A percentile compares a stretch with the other conserved stretches of the same genome.
Conservation (phyloP, 805 yeast species). For the Wickerhamomyces chambardii region DNA sequence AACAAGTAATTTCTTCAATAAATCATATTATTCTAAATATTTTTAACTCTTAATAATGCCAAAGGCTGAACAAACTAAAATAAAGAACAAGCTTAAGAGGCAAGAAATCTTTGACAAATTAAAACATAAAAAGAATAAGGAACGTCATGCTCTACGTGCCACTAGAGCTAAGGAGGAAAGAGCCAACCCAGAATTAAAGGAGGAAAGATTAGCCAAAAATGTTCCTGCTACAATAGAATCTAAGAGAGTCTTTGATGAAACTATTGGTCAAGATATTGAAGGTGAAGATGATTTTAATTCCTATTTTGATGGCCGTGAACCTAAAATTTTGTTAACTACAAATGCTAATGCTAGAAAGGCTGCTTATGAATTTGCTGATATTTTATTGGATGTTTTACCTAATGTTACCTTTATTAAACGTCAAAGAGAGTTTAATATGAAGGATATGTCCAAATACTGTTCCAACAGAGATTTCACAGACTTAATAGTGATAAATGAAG, state of each 20-base stretch:
- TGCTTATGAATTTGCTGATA: constrained; percentile 87
- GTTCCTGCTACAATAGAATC: constrained; percentile 19
- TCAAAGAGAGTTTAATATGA: constrained; percentile 73
- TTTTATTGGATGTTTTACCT: constrained; percentile 77
- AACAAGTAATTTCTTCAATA: too few relatives aligned
- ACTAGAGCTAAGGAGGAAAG: constrained; percentile 84
- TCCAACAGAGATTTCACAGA: constrained; percentile 81
- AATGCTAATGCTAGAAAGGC: constrained; percentile 76
- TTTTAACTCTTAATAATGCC: constrained; percentile 6
- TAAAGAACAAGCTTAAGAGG: constrained; percentile 73
- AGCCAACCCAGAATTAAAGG: constrained; percentile 72
- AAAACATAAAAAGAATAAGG: constrained; percentile 67
- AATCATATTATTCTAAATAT: too few relatives aligned
- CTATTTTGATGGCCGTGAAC: constrained; percentile 27
- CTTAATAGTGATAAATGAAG: constrained; percentile 85
- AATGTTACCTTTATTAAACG: constrained; percentile 82
- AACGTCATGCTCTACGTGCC: constrained; percentile 68
- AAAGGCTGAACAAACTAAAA: constrained; percentile 28
- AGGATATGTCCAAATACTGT: constrained; percentile 81
- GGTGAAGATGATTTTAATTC: constrained; percentile 20
- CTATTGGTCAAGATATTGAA: constrained; percentile 17
- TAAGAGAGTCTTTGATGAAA: constrained; percentile 18
- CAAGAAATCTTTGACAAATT: constrained; percentile 68
- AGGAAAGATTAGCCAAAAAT: constrained; percentile 50
- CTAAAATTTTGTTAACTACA: constrained; percentile 87